These are phyloP conservation scores for Parastagonospora nodorum DNA, from an alignment of 2,329 filamentous ascomycete species.

Conservation along the genomic window DNA sequence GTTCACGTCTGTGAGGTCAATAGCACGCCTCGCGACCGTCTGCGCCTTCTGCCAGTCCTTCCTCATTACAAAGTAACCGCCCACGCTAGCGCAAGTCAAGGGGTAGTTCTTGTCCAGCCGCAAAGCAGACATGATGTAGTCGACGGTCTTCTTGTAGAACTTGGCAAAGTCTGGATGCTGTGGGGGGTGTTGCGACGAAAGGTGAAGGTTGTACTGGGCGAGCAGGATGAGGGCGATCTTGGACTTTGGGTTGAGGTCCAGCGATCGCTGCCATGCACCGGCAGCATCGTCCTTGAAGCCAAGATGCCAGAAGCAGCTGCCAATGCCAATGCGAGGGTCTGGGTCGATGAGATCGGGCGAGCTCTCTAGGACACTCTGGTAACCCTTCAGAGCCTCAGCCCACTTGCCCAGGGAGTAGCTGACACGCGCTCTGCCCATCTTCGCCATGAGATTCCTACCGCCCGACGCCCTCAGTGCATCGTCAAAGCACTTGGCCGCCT, in stretches of 20 bases:
- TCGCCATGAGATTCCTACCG: slow-evolving; percentile 87
- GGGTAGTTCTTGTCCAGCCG: slow-evolving; percentile 92
- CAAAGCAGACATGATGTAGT: slow-evolving; percentile 92
- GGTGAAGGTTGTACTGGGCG: slow-evolving; percentile 86
- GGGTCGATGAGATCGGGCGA: slow-evolving; percentile 89
- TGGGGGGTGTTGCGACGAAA: slow-evolving; percentile 80
- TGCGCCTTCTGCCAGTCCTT: slow-evolving; percentile 84
- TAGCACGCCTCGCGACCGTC: slow-evolving; percentile 85
- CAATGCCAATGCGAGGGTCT: slow-evolving; percentile 93
- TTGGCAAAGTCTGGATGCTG: slow-evolving; percentile 83
- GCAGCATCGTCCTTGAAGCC: slow-evolving; percentile 94
- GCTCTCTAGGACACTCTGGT: slow-evolving; percentile 84
- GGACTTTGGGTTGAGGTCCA: slow-evolving; percentile 81
- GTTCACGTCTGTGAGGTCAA: slow-evolving; percentile 94
- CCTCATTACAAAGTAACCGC: slow-evolving; percentile 83
- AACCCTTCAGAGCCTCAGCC: slow-evolving; percentile 78
- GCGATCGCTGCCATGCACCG: slow-evolving; percentile 82
- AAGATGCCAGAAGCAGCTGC: slow-evolving; percentile 95
- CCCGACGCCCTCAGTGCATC: slow-evolving; percentile 86
- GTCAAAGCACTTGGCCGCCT: slow-evolving; percentile 91
- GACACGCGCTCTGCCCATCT: slow-evolving; percentile 86
- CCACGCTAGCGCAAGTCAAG: slow-evolving; percentile 87
- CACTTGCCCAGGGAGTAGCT: slow-evolving; percentile 87
- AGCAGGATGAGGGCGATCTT: slow-evolving; percentile 91
- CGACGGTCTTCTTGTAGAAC: slow-evolving; percentile 89